These are phyloP conservation scores for Phlebopus sp. DNA, from an alignment of 1,284 basidiomycete species.

Conservation along the genomic window DNA sequence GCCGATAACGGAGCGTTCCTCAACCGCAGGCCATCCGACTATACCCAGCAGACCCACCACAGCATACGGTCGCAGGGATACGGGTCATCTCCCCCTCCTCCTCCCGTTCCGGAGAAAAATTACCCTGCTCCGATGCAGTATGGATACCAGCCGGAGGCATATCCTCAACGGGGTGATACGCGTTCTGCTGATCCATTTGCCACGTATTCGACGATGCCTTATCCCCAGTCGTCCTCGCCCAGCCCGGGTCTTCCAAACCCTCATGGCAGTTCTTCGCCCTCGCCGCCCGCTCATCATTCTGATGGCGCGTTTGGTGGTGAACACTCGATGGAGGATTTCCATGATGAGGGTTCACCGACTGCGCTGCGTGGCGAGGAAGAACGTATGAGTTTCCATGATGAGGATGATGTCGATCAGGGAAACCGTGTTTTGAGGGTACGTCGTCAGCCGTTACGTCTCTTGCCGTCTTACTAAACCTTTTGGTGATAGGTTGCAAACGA, in stretches of 20 bases:
- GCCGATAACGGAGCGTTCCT: slow-evolving; percentile 11
- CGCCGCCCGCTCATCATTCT: slow-evolving; percentile 14
- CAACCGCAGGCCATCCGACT: slow-evolving; percentile 22
- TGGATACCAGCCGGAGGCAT: slow-evolving; percentile 26
- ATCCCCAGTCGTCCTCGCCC: slow-evolving; percentile 12
- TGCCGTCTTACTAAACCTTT: too few relatives aligned
- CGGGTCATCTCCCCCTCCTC: slow-evolving; percentile 19
- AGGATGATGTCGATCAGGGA: slow-evolving; percentile 28
- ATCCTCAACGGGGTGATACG: slow-evolving; percentile 17
- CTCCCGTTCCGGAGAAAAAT: too few relatives aligned
- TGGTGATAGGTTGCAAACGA: too few relatives aligned
- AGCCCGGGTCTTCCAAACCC: slow-evolving; percentile 27
- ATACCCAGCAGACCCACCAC: slow-evolving; percentile 22
- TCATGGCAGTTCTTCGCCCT: slow-evolving; percentile 15
- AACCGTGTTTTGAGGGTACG: slow-evolving; percentile 29
- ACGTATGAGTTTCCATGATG: slow-evolving; percentile 30
- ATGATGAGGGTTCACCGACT: slow-evolving; percentile 9
- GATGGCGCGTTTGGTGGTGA: slow-evolving; percentile 6
- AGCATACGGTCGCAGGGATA: slow-evolving; percentile 23
- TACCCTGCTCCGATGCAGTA: slow-evolving; percentile 21
- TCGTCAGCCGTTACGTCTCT: too few relatives aligned
- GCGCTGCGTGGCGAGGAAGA: slow-evolving; percentile 17
- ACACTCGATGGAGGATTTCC: slow-evolving; percentile 5
- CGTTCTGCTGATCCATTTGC: slow-evolving; percentile 29
- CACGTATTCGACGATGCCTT: slow-evolving; percentile 18